Evolutionary conservation across 1,139 yeast genomes (phyloP), one percentile per base, ranked within the genome.

Genomic region (Hansenula anomala): DNA sequence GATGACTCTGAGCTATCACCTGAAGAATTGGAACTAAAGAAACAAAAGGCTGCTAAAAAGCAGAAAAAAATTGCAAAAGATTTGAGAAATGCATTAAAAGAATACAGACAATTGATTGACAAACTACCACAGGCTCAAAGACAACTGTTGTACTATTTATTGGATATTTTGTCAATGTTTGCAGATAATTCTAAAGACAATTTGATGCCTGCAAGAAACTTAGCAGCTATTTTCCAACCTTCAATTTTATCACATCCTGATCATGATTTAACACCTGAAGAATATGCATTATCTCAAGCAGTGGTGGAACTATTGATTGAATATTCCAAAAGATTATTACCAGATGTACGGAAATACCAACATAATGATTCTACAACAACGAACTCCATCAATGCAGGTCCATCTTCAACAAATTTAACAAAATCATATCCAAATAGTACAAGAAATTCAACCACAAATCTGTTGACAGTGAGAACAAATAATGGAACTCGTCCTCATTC

Each of bases 151-250:
- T 84, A 90, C 51, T 92, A 94, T 63, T 76, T 94, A 22, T 66
- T 92, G 50, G 98, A 92, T 61, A 67, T 94, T 49, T 68, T 92
- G 43, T 85, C 95, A 11, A 77, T 89, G 68, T 95, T 92, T 49
- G 87, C 90, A 37, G 79, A 85, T 45, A 82, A 85, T 54, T 72
- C 92, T 10, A 78, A 75, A 35, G 78, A 77, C 43, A 92, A 90
- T 58, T 69, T 88, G 50, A 92, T 92, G 99, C 81, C 96, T 3
- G 87, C 96, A 3, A 77, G 92, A 51, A 92, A 94, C 57, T 67
- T 92, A 49, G 96, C 97, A 1, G 96, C 97, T 2, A 87, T 92
- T 44, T 92, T 94, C 65, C 98, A 92, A 63, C 98, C 98, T 3
- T 85, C 96, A 17, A 79, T 94, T 15, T 68, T 94, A 36, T 85